Conservation (phyloP, 129 eudicot species). For the Centaurea solstitialis region DNA sequence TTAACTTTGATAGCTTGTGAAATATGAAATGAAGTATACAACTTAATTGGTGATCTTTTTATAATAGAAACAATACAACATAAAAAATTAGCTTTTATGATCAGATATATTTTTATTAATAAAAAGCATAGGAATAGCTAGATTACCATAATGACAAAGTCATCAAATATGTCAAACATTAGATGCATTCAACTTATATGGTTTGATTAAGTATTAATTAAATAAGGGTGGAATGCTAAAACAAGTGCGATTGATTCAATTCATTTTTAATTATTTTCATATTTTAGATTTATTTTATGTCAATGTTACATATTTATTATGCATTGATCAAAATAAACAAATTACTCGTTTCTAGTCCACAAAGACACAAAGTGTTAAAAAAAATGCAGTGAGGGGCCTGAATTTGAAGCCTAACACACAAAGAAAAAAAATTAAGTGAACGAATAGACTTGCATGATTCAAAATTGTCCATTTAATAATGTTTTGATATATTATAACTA, state of each 20-base stretch:
- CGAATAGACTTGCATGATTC: too few relatives aligned
- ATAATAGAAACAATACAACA: constrained; percentile 3
- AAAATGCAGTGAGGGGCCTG: too few relatives aligned
- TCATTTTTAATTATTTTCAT: too few relatives aligned
- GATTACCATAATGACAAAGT: constrained; percentile 7
- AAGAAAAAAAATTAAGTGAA: too few relatives aligned
- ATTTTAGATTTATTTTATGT: too few relatives aligned
- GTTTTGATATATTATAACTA: too few relatives aligned
- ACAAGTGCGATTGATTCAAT: not conserved
- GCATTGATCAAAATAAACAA: not conserved
- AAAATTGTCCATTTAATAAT: too few relatives aligned
- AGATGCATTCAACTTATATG: not conserved
- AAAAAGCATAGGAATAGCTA: not conserved
- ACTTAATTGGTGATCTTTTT: constrained; percentile 5
- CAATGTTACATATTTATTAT: too few relatives aligned
- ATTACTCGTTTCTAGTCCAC: too few relatives aligned
- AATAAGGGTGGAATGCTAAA: not conserved
- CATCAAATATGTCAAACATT: not conserved
- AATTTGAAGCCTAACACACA: too few relatives aligned
- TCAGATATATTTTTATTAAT: not conserved
- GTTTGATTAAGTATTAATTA: too few relatives aligned
- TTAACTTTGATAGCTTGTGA: not conserved
- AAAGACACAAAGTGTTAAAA: too few relatives aligned
- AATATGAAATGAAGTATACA: constrained; percentile 1
- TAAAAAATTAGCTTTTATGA: not conserved